phyloP scores from a whole-genome alignment of 2,329 filamentous ascomycete genomes.

The Sporothrix protearum region DNA sequence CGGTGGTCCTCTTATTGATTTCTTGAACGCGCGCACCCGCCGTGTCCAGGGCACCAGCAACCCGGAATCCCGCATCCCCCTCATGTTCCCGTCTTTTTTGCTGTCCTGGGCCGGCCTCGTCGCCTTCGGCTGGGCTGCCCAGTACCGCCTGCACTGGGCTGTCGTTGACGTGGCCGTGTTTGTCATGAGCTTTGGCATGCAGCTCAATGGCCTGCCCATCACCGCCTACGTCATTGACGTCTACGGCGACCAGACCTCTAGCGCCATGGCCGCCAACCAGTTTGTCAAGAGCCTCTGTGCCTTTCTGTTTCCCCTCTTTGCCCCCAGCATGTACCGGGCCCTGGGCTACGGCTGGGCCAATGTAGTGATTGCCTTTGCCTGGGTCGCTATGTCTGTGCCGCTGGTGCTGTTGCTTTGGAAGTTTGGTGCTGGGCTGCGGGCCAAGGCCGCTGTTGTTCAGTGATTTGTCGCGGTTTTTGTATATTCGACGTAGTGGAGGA shows the following conservation, averaged over 20 bases:
- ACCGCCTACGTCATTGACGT: constrained; percentile 44
- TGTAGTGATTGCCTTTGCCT: not conserved
- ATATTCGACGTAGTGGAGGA: too few relatives aligned
- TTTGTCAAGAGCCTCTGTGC: constrained; percentile 46
- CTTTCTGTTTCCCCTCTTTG: constrained; percentile 50
- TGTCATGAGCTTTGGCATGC: not conserved
- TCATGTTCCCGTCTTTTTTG: not conserved
- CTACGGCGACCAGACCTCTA: constrained; percentile 47
- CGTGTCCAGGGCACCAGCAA: not conserved
- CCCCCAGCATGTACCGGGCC: constrained; percentile 40
- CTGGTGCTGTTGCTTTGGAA: not conserved
- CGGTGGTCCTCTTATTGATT: not conserved
- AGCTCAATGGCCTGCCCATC: constrained; percentile 35
- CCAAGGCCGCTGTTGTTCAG: not conserved
- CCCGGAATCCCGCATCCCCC: not conserved
- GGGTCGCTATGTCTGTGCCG: not conserved
- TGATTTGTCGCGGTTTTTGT: too few relatives aligned
- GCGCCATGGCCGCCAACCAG: constrained; percentile 46
- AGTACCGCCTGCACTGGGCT: not conserved
- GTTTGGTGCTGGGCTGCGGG: not conserved
- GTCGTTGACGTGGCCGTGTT: not conserved
- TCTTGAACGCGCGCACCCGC: not conserved
- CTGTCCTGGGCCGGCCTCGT: not conserved
- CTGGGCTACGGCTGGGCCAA: not conserved
- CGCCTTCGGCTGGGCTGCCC: not conserved